Conservation (phyloP, 805 yeast species). For the Cyberlindnera suaveolens region DNA sequence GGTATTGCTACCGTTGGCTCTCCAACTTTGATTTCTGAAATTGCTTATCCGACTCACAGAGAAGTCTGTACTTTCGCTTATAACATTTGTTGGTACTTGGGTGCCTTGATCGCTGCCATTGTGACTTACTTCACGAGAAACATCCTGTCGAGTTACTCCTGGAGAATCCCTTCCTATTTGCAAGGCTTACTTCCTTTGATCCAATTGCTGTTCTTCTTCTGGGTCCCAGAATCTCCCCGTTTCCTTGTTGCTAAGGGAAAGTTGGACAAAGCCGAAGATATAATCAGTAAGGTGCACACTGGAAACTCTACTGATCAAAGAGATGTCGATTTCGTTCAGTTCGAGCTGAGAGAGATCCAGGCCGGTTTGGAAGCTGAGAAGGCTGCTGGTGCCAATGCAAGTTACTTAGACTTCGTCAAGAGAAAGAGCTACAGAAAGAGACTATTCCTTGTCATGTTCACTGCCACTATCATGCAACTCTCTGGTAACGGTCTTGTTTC, state of each 20-base stretch:
- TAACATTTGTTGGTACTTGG: constrained; percentile 46
- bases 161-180: constrained; percentile 50
- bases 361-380: constrained; percentile 36
- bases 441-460: constrained; percentile 28
- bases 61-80: constrained; percentile 35
- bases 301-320: constrained; percentile 23
- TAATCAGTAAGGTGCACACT: constrained; percentile 35
- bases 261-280: constrained; percentile 35
- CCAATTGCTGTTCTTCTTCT: constrained; percentile 31
- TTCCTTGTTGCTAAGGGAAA: constrained; percentile 35
- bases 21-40: constrained; percentile 45
- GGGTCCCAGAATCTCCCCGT: constrained; percentile 47
- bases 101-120: constrained; percentile 39
- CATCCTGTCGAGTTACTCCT: constrained; percentile 29
- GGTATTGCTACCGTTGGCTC: constrained; percentile 32
- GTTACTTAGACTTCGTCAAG: constrained; percentile 31
- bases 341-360: constrained; percentile 34
- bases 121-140: constrained; percentile 24
- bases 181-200: constrained; percentile 43
- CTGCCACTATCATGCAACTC: constrained; percentile 35
- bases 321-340: constrained; percentile 25
- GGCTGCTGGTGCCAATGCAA: constrained; percentile 23
- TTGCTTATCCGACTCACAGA: constrained; percentile 42
- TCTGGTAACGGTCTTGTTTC: constrained; percentile 48
- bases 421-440: constrained; percentile 34